Conservation (phyloP, 1,284 basidiomycete genomes). For the Tilletia indica region DNA sequence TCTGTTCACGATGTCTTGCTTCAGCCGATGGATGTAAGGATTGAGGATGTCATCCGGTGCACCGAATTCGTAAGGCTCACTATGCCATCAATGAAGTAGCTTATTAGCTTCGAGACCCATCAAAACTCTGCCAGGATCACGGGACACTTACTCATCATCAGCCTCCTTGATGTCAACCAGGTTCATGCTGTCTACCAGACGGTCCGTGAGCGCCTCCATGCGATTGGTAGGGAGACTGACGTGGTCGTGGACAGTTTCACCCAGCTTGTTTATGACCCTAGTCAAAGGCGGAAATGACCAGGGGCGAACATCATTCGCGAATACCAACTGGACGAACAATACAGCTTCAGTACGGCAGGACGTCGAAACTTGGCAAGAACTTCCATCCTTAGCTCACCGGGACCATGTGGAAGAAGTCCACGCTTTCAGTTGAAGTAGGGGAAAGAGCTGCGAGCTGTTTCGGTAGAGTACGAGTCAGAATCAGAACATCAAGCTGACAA, state of each 20-base stretch:
- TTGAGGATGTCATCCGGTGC: conserved; percentile 9
- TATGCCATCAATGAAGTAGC: conserved; percentile 3
- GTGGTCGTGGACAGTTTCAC: conserved; percentile 71
- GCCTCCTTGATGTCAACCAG: conserved; percentile 65
- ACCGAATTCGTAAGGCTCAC: conserved; percentile 15
- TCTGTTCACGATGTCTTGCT: conserved; percentile 4
- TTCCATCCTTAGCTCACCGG: not conserved
- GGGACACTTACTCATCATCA: conserved; percentile 65
- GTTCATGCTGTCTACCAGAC: conserved; percentile 81
- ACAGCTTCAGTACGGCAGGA: not conserved
- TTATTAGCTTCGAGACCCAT: too few species aligned
- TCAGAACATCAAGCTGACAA: too few species aligned
- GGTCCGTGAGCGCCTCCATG: conserved; percentile 77
- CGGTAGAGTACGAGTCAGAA: not conserved
- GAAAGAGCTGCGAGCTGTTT: conserved; percentile 37
- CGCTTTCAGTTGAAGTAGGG: conserved; percentile 35
- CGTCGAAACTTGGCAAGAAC: too few species aligned
- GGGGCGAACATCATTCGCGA: conserved; percentile 85
- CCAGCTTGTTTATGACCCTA: conserved; percentile 72
- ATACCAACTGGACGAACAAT: conserved; percentile 70
- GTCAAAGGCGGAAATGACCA: conserved; percentile 82
- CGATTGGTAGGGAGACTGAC: conserved; percentile 77
- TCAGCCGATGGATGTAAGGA: conserved; percentile 17
- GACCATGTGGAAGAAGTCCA: conserved; percentile 37
- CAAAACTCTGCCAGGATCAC: too few species aligned